Conservation (phyloP, 2,329 filamentous ascomycete species). For the Trichoderma citrinoviride region DNA sequence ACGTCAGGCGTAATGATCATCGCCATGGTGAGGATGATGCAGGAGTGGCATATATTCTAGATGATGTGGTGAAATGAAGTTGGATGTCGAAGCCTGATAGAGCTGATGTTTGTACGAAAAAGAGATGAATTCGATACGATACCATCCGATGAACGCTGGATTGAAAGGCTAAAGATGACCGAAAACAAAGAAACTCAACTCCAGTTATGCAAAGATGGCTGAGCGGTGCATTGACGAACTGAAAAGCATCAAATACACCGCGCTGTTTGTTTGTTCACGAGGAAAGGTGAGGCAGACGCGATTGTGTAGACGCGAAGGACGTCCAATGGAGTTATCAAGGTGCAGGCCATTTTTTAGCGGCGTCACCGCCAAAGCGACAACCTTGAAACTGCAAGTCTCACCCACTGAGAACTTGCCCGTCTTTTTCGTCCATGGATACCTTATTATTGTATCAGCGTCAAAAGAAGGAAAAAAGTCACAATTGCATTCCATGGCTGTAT, state of each 20-base stretch:
- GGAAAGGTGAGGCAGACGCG: background rate
- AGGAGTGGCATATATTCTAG: no score
- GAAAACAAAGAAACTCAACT: no score
- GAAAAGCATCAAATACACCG: background rate
- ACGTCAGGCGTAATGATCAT: conserved; percentile 1
- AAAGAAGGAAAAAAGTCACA: no score
- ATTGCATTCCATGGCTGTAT: no score
- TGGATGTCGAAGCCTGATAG: background rate
- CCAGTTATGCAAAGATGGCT: background rate
- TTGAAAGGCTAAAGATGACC: background rate
- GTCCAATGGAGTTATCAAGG: background rate
- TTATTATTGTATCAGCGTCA: no score
- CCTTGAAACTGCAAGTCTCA: background rate
- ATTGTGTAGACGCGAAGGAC: background rate
- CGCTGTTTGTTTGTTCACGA: background rate
- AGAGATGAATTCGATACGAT: background rate
- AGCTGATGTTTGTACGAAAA: background rate
- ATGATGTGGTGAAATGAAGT: background rate
- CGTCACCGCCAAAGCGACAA: background rate
- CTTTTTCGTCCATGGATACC: no score
- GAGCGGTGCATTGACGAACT: background rate
- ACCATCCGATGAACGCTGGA: background rate
- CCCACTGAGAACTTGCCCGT: no score
- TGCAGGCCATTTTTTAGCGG: background rate
- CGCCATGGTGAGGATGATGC: no score